phyloP scores from a whole-genome alignment of 441 rosid species.

The Omphalea diandra region DNA sequence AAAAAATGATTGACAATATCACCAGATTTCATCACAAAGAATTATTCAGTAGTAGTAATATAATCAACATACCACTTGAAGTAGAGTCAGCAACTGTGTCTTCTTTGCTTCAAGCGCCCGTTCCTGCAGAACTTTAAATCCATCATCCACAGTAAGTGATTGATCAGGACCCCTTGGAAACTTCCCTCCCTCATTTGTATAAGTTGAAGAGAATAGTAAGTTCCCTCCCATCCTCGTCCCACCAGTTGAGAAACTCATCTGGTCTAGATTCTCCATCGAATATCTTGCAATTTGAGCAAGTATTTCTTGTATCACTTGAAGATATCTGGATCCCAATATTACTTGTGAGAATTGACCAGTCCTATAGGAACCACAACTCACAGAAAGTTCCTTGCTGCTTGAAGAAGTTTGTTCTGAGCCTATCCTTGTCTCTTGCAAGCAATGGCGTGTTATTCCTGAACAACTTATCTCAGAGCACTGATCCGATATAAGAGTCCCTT shows the following conservation, averaged over 20 bases:
- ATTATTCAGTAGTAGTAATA: slow-evolving; percentile 4
- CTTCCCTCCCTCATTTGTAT: slow-evolving; percentile 26
- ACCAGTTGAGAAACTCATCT: slow-evolving; percentile 27
- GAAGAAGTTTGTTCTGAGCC: slow-evolving; percentile 55
- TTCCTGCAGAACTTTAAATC: slow-evolving; percentile 30
- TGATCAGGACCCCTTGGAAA: slow-evolving; percentile 22
- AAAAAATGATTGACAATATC: neutral
- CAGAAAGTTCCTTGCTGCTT: slow-evolving; percentile 52
- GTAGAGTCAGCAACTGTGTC: slow-evolving; percentile 57
- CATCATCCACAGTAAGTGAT: slow-evolving; percentile 27
- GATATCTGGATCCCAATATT: slow-evolving; percentile 64
- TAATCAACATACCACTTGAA: slow-evolving; percentile 62
- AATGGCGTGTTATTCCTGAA: slow-evolving; percentile 30
- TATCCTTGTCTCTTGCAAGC: slow-evolving; percentile 38
- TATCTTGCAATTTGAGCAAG: slow-evolving; percentile 76
- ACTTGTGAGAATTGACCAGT: slow-evolving; percentile 39
- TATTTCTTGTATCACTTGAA: slow-evolving; percentile 73
- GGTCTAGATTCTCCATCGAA: slow-evolving; percentile 59
- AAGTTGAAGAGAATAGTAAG: slow-evolving; percentile 24
- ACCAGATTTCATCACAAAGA: neutral
- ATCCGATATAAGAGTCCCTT: slow-evolving; percentile 42
- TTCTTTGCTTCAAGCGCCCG: slow-evolving; percentile 53
- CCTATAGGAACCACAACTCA: slow-evolving; percentile 36
- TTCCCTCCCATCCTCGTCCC: slow-evolving; percentile 31
- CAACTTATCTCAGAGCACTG: slow-evolving; percentile 55